Evolutionary conservation across 352 stramenopile genomes (phyloP), one percentile per base, ranked within the genome.

Genomic region (Phytopythium helicoides): DNA sequence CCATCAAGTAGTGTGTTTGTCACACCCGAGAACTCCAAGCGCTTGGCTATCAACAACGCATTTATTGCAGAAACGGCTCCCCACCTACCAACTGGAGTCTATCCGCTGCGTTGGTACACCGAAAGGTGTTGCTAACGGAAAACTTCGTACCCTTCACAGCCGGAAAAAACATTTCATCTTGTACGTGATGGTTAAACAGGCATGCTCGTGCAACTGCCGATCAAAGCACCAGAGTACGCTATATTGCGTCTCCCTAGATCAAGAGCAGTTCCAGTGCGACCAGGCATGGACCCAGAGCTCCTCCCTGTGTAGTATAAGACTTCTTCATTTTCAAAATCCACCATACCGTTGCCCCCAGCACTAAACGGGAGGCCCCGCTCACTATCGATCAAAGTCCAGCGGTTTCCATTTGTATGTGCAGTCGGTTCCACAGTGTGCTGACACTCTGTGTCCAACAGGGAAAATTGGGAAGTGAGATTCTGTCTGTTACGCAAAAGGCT

Each of bases 61-160:
- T 52, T 52, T 52, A 22, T 58, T 18, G 18, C 36, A 6, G 25
- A 47, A 16, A 31, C 19, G n/a, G n/a, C n/a, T n/a, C n/a, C n/a
- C n/a, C n/a, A n/a, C n/a, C n/a, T n/a, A n/a, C n/a, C n/a, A n/a
- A n/a, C n/a, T n/a, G n/a, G n/a, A n/a, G n/a, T n/a, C n/a, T n/a
- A n/a, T n/a, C n/a, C n/a, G n/a, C n/a, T n/a, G n/a, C n/a, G 41
- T 57, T 0, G 10, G 18, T 21, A 22, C 52, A 3, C 14, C 23
- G 8, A 58, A 63, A 22, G 26, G 51, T 18, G 23, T 64, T 9
- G 56, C 56, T 1, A 64, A 64, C 9, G 50, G 46, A 22, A 54
- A 44, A 1, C 14, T 60, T 1, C 50, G 33, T 1, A 21, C 1
- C 0, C 26, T 64, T 12, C 36, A 56, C 19, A 16, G 16, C 18